Percentiles rank a stretch among this genome's conserved stretches.
Conservation (phyloP, 1,139 yeast genomes). For the Kluyveromyces sp. region DNA sequence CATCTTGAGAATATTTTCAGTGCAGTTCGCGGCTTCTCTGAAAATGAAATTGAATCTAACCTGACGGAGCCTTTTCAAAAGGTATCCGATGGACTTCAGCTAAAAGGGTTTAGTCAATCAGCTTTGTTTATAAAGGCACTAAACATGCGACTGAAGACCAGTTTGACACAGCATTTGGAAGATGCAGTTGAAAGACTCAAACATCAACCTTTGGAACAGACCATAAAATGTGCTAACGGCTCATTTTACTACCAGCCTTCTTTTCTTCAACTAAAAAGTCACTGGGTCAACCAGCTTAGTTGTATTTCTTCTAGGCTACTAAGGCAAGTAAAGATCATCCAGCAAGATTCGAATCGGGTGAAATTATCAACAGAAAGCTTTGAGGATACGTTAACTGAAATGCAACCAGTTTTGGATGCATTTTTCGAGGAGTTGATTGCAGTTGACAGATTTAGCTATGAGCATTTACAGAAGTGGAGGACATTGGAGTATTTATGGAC, state of each 20-base stretch:
- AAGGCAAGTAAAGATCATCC: neutral
- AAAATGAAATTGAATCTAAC: neutral
- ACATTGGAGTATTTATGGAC: slow-evolving; percentile 6
- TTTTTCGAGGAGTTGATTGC: neutral
- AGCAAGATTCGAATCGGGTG: neutral
- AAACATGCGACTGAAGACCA: neutral
- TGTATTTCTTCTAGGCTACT: too few relatives aligned
- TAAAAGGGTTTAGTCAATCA: slow-evolving; percentile 1
- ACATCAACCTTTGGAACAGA: neutral
- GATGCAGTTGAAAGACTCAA: neutral
- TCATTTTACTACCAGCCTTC: slow-evolving; percentile 1
- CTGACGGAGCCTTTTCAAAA: slow-evolving; percentile 1
- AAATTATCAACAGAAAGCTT: neutral
- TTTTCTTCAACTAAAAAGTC: neutral
- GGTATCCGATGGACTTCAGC: neutral
- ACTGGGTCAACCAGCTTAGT: neutral
- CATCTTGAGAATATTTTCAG: slow-evolving; percentile 1
- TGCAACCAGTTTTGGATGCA: slow-evolving; percentile 1
- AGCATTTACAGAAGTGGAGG: slow-evolving; percentile 4
- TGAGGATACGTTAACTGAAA: neutral
- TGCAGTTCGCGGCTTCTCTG: neutral
- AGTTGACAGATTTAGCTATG: neutral
- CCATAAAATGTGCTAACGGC: neutral
- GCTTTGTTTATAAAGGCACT: neutral
- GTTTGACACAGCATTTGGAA: neutral